Evolutionary conservation across 352 stramenopile species (phyloP).

Genomic region (Plasmopara viticola): DNA sequence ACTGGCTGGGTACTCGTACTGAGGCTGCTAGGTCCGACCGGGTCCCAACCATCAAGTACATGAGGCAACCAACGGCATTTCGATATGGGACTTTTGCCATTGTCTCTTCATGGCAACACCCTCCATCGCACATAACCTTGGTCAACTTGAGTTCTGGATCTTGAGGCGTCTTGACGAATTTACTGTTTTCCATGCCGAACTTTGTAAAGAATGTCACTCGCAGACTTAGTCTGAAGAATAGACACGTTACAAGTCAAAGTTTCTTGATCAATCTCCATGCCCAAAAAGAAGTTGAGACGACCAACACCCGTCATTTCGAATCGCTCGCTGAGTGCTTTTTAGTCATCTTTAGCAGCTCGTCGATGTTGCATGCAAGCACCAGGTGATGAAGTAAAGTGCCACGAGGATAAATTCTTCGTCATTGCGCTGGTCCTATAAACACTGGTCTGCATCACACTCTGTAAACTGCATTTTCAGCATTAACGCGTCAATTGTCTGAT

Average conservation of each 20-base stretch:
- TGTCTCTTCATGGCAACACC: neutral
- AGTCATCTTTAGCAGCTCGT: neutral
- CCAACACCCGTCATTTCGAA: neutral
- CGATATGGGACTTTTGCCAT: neutral
- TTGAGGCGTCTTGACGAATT: neutral
- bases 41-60: neutral
- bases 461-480: neutral
- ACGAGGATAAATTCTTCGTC: neutral
- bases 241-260: neutral
- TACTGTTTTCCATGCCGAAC: neutral
- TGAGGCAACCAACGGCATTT: neutral
- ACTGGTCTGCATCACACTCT: neutral
- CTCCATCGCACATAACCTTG: neutral
- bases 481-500: neutral
- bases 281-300: neutral
- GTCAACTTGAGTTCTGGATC: neutral
- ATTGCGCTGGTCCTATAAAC: neutral
- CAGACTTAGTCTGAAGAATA: neutral
- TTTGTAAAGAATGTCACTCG: neutral
- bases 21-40: no score
- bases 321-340: neutral
- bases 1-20: neutral
- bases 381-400: neutral
- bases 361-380: neutral
- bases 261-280: neutral